Base-by-base conservation (phyloP, 106 monocot species). In the Posidonia australis region DNA sequence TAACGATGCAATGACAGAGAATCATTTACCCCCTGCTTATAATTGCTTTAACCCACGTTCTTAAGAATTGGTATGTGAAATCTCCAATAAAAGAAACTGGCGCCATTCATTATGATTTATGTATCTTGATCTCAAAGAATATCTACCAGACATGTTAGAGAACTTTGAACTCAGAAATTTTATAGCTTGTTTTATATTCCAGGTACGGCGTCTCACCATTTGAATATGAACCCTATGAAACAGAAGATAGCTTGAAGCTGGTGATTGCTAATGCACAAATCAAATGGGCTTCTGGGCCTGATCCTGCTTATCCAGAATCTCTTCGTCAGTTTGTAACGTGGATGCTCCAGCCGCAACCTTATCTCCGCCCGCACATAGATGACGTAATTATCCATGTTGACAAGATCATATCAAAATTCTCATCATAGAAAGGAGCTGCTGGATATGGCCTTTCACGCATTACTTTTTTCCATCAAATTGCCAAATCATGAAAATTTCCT, bases 161-260 rank as follows among this genome's bases (percentile, higher is more conserved):
- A n/a, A n/a, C n/a, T n/a, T n/a, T n/a, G n/a, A n/a, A n/a, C n/a
- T n/a, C n/a, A n/a, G n/a, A n/a, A 48, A 48, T n/a, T 6, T 48
- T 6, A 48, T 48, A 16, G 6, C 22, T 57, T 14, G 20, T 41
- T 62, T 41, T 36, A 1, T 10, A 13, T 63, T 41, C 46, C 58
- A 94, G 94, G 89, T 90, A 86, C 32, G 83, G 83, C 20, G 80
- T 72, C 54, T 94, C 94, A 17, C 94, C 94, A 19, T 94, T 94
- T 67, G 94, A 94, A 71, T 82, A 86, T 54, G 94, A 69, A 26
- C 58, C 76, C 19, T 90, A 77, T 43, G 90, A 94, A 79, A 73
- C 94, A 18, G 89, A 81, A 60, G 90, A 79, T 32, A 83, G 81
- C 68, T 66, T 94, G 54, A 86, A 94, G 67, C 55, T 76, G 21